Base-by-base conservation (phyloP, 495 filamentous ascomycete species). In the Aspergillus saccharolyticus region DNA sequence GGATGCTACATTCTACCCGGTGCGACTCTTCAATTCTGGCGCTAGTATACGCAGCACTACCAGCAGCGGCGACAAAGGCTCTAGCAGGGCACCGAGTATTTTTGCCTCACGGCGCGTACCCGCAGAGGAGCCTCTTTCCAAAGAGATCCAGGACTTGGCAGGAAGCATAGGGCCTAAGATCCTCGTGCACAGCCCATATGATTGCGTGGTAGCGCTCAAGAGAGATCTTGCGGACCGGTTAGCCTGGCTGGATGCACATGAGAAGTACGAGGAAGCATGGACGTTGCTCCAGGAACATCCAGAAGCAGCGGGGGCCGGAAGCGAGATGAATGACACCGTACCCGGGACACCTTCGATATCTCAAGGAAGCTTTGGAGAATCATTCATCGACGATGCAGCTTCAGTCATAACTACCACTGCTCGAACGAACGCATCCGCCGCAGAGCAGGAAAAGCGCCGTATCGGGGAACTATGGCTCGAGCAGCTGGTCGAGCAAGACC, bases 111-210 rank as follows among this genome's bases (percentile, higher is more conserved):
- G 64, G 49, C 60, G 65, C 17, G 19, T 70, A 22, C 60, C 65
- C 4, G 44, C 49, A 4, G 68, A 72, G 6, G 73, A 73, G 15
- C 39, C 63, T 25, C 60, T 69, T 19, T 59, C 75, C 8, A 76
- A 74, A 52, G 74, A 77, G 56, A 56, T 74, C 1, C 70, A 78
- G 46, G 77, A 78, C 56, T 65, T 77, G 45, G 65, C 74, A 17
- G 69, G 70, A 17, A 84, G 83, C 16, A 81, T 84, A 7, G 92
- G 94, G 0, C 81, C 91, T 59, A 97, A 97, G 63, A 89, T 98
- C 22, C 96, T 96, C 67, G 88, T 98, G 28, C 90, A 95, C 52
- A 97, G 91, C 63, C 95, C 95, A 1, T 98, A 94, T 62, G 94
- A 98, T 72, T 96, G 91, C 61, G 83, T 96, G 20, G 77, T 96